Base-by-base conservation (phyloP, 495 filamentous ascomycete species). In the Neurospora sp. region DNA sequence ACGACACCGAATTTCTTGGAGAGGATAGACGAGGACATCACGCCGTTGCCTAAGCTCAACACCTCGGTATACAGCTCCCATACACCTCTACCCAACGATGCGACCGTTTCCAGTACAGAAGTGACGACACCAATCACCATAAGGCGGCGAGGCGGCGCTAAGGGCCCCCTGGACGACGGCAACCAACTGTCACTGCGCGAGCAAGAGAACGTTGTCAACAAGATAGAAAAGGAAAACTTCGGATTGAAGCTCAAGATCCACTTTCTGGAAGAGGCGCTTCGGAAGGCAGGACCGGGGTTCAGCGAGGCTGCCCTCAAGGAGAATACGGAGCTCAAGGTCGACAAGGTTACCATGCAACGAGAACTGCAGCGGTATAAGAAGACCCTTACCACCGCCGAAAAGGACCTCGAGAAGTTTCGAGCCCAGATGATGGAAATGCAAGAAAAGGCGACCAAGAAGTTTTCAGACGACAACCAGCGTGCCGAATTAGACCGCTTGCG, bases 301-400 rank as follows among this genome's bases (percentile, higher is more conserved):
- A 94, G 93, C 78, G 91, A 95, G 75, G 88, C 89, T 27, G 93
- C 96, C 1, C 83, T 99, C 14, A 91, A 91, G 78, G 96, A 99
- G 82, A 98, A 98, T 76, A 95, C 94, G 20, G 94, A 97, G 73
- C 89, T 99, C 48, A 98, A 98, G 82, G 92, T 97, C 70, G 89
- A 94, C 78, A 91, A 91, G 78, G 86, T 95, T 70, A 94, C 92
- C 2, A 91, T 98, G 87, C 90, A 94, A 77, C 88, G 89, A 69
- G 96, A 99, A 74, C 87, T 99, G 14, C 88, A 90, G 69, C 88
- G 89, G 70, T 96, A 94, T 81, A 90, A 90, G 77, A 97, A 97
- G 79, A 89, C 87, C 9, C 84, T 99, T 16, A 86, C 85, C 41
- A 84, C 87, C 46, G 93, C 93, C 38, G 93, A 98, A 83, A 91